Evolutionary conservation across 306 rosid species (phyloP).

Genomic region (Gillenia trifoliata): DNA sequence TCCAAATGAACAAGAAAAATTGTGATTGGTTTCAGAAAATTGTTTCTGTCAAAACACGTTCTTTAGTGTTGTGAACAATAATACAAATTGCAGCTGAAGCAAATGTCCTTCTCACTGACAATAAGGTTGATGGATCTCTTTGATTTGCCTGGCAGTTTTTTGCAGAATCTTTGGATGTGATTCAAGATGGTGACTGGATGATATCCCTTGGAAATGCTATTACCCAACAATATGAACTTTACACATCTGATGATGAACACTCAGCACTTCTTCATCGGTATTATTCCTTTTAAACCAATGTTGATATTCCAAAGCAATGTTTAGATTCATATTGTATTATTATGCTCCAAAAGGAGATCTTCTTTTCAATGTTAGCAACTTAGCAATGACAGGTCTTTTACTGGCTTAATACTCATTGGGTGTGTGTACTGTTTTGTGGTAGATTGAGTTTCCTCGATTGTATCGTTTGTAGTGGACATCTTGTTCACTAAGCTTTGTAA

Average conservation of each 20-base stretch:
- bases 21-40: background rate
- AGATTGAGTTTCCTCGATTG: background rate
- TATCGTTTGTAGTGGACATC: background rate
- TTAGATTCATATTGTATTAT: conserved; percentile 8
- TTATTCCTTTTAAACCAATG: conserved; percentile 19
- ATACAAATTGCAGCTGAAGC: too few relatives aligned
- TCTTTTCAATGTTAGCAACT: background rate
- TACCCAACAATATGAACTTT: conserved; percentile 84
- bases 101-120: too few relatives aligned
- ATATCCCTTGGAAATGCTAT: conserved; percentile 87
- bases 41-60: background rate
- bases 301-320: conserved; percentile 15
- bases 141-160: conserved; percentile 68
- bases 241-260: conserved; percentile 84
- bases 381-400: background rate
- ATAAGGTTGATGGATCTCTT: conserved; percentile 18
- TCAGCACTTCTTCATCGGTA: conserved; percentile 95
- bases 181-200: conserved; percentile 82
- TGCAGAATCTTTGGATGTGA: conserved; percentile 93
- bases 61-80: too few relatives aligned
- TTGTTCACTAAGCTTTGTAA: too few relatives aligned
- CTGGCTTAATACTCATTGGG: background rate
- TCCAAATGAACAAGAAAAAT: background rate
- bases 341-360: background rate
- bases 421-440: background rate